Base-by-base conservation (phyloP, 352 stramenopile genomes). In the Halophytophthora batemanensis region DNA sequence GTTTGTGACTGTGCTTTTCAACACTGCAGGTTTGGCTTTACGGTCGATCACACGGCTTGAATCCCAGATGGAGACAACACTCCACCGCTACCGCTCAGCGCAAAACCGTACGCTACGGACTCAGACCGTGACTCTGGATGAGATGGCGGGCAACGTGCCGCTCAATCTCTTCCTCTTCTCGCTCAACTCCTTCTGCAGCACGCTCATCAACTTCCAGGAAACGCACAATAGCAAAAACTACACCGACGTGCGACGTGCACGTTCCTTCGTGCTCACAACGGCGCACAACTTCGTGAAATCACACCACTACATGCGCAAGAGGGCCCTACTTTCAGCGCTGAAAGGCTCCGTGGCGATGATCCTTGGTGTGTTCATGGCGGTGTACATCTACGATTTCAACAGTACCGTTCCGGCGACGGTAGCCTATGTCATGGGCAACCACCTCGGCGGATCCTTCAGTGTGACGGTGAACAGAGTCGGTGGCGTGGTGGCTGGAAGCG, bases 381-480 rank as follows among this genome's bases (percentile, higher is more conserved):
- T 79, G 13, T 79, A 79, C 47, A 61, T 76, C 3, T 82, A 75
- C 50, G 66, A 46, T 11, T 82, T 66, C 50, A 71, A 59, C 34
- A 53, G 50, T 14, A 82, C 69, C 28, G 70, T 66, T 1, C 65
- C 71, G 12, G 56, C 49, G 6, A 59, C 71, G 2, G 63, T 82
- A 13, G 71, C 71, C 1, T 77, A 64, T 56, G 66, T 82, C 53
- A 79, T 79, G 71, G 62, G 69, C 28, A 79, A 64, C 33, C 71
- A 82, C 57, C 68, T 82, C n/a, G 71, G 71, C 41, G 71, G 69
- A 5, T 82, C 71, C 6, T 82, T 79, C 56, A 78, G 69, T 36
- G 60, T 79, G 28, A 82, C 71, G 0, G 61, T 74, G 44, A 79
- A 79, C 37, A 67, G 71, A 50, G 67, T 82, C 11, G 68, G 59